Evolutionary conservation across 2,329 filamentous ascomycete genomes (phyloP).

Genomic region (Paramyrothecium sp.): DNA sequence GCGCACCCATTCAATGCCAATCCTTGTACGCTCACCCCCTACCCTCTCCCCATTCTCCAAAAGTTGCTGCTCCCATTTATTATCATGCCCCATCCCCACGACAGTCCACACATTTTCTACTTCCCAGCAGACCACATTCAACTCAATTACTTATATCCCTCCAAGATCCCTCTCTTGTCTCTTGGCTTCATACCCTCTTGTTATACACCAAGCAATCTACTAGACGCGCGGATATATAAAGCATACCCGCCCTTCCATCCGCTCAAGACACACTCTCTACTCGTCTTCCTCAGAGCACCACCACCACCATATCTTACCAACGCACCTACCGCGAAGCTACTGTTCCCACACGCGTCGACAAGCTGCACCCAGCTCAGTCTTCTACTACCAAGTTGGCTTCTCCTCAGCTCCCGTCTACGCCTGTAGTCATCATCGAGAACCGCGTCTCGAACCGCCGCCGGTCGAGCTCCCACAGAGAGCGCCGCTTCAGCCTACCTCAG

Average conservation of each 20-base stretch:
- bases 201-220: neutral
- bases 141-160: neutral
- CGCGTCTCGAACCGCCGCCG: neutral
- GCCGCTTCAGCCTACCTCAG: neutral
- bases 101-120: neutral
- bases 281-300: neutral
- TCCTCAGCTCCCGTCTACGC: neutral
- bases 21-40: neutral
- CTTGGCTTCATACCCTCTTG: neutral
- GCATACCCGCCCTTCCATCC: neutral
- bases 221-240: neutral
- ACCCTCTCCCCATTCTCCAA: neutral
- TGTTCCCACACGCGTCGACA: neutral
- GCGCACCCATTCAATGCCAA: no score
- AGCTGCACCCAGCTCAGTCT: neutral
- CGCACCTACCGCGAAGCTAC: neutral
- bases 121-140: neutral
- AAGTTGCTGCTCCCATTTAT: neutral
- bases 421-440: constrained; percentile 1
- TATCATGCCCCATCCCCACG: neutral
- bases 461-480: neutral
- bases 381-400: neutral
- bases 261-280: neutral
- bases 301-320: neutral
- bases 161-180: neutral